Percentiles rank a stretch among this genome's conserved stretches.
phyloP scores from a whole-genome alignment of 805 yeast genomes.

The Candida multigemmis region DNA sequence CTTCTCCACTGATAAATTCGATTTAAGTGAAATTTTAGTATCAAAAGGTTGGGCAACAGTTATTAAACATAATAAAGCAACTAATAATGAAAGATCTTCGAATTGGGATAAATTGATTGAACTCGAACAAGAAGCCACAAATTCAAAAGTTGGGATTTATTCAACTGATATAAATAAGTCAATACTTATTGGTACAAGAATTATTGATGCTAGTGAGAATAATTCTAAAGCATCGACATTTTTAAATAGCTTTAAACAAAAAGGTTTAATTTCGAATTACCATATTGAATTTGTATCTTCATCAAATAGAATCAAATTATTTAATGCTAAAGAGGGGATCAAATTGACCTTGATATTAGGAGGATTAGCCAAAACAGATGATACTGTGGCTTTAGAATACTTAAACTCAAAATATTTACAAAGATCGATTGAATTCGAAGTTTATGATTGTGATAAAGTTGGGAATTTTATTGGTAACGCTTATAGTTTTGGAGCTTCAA shows the following conservation, averaged over 20 bases:
- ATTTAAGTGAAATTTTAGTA: conserved; percentile 55
- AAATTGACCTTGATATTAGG: conserved; percentile 66
- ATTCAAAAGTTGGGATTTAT: conserved; percentile 52
- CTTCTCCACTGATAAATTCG: conserved; percentile 43
- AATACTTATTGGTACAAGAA: conserved; percentile 47
- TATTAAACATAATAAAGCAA: conserved; percentile 67
- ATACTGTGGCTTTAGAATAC: conserved; percentile 43
- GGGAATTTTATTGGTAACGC: conserved; percentile 78
- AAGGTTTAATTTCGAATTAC: conserved; percentile 45
- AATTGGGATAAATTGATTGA: conserved; percentile 74
- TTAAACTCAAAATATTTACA: conserved; percentile 52
- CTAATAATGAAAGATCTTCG: conserved; percentile 54
- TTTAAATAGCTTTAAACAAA: conserved; percentile 58
- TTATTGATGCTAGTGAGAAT: conserved; percentile 75
- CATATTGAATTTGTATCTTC: conserved; percentile 62
- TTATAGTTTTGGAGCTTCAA: conserved; percentile 36
- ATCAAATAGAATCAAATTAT: conserved; percentile 59
- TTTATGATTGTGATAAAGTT: conserved; percentile 61
- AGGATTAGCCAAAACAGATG: conserved; percentile 45
- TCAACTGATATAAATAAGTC: conserved; percentile 37
- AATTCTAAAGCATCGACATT: conserved; percentile 65
- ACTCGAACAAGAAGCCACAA: conserved; percentile 43
- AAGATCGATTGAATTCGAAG: conserved; percentile 63
- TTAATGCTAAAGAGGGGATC: conserved; percentile 63
- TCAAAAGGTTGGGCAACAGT: conserved; percentile 69